Percentiles rank a stretch among this genome's conserved stretches.
phyloP scores from a whole-genome alignment of 2,329 filamentous ascomycete species.

The Plenodomus lindquistii region DNA sequence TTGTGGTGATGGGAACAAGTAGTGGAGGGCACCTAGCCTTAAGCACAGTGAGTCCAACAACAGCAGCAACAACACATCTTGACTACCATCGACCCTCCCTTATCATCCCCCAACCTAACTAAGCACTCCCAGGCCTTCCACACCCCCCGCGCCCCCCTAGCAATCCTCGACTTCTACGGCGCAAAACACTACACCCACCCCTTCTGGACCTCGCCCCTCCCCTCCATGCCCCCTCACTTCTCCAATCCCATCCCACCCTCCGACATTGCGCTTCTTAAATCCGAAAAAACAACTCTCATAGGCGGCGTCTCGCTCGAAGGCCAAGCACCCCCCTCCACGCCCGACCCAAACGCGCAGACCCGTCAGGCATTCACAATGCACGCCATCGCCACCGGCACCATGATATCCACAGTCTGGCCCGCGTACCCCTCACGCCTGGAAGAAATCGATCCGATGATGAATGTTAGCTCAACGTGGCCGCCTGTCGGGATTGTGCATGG shows the following conservation, averaged over 20 bases:
- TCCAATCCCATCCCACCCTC: not conserved
- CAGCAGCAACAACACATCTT: too few relatives aligned
- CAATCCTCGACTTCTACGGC: constrained; percentile 18
- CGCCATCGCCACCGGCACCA: constrained; percentile 11
- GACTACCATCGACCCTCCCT: too few relatives aligned
- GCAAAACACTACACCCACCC: constrained; percentile 14
- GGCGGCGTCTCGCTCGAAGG: constrained; percentile 22
- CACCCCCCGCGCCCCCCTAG: constrained; percentile 4
- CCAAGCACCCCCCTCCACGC: constrained; percentile 9
- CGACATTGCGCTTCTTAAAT: constrained; percentile 1
- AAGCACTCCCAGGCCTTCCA: constrained; percentile 9
- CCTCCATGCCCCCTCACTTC: constrained; percentile 7
- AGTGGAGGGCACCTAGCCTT: constrained; percentile 15
- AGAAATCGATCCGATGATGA: constrained; percentile 11
- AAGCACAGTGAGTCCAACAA: constrained; percentile 1
- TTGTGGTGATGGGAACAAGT: constrained; percentile 16
- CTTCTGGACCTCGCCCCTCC: constrained; percentile 13
- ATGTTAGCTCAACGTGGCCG: constrained; percentile 10
- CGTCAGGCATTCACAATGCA: constrained; percentile 17
- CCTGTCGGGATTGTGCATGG: constrained; percentile 21
- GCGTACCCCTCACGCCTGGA: not conserved
- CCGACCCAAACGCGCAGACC: constrained; percentile 4
- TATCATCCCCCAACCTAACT: not conserved
- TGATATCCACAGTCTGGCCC: constrained; percentile 12
- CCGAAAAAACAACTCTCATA: constrained; percentile 10